These are phyloP conservation scores for Saccharata proteae DNA, from an alignment of 2,329 filamentous ascomycete species.

Conservation along the genomic window DNA sequence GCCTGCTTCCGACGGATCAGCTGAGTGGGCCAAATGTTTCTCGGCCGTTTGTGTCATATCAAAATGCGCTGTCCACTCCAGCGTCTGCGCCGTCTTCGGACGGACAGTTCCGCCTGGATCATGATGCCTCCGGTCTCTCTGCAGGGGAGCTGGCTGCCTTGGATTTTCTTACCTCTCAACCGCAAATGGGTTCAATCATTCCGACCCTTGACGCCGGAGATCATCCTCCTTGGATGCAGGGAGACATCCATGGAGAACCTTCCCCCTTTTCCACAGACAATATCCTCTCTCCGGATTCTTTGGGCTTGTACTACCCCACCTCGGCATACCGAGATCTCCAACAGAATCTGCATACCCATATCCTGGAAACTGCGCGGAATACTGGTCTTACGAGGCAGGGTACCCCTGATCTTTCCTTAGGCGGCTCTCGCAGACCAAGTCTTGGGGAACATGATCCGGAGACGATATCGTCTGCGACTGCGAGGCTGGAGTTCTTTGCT, in stretches of 20 bases:
- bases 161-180: slow-evolving; percentile 7
- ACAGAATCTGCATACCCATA: slow-evolving; percentile 12
- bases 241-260: slow-evolving; percentile 6
- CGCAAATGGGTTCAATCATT: slow-evolving; percentile 6
- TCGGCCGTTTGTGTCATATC: too few relatives aligned
- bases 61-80: slow-evolving; percentile 3
- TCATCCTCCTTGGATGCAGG: slow-evolving; percentile 5
- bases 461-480: not conserved
- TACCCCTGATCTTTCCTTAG: slow-evolving; percentile 7
- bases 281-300: slow-evolving; percentile 8
- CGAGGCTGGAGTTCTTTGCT: slow-evolving; percentile 4
- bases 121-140: slow-evolving; percentile 1
- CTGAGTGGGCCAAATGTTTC: too few relatives aligned
- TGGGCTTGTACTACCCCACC: slow-evolving; percentile 10
- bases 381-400: slow-evolving; percentile 9
- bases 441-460: slow-evolving; percentile 1
- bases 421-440: not conserved
- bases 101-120: slow-evolving; percentile 9
- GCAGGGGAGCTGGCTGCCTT: slow-evolving; percentile 6
- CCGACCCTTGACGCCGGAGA: slow-evolving; percentile 5
- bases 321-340: slow-evolving; percentile 13
- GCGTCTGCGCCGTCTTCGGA: slow-evolving; percentile 5
- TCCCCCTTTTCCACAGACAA: slow-evolving; percentile 7
- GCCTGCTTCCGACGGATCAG: too few relatives aligned
- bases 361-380: slow-evolving; percentile 12